These are phyloP conservation scores for Lactarius vividus DNA, from an alignment of 768 basidiomycete species.

Conservation along the genomic window DNA sequence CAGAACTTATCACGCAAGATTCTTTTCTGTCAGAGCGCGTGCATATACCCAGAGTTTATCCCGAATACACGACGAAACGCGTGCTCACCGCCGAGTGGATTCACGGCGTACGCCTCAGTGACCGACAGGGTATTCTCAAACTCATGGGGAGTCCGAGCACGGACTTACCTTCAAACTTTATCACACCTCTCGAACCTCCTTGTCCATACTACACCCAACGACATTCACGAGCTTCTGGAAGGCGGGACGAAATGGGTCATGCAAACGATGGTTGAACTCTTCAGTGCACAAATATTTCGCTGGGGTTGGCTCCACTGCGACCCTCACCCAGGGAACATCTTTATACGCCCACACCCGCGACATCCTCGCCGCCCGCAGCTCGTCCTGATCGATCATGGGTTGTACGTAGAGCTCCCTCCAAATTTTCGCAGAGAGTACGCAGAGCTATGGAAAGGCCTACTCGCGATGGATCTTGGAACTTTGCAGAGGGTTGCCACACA, in stretches of 20 bases:
- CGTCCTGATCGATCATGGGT: conserved; percentile 88
- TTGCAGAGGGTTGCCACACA: conserved; percentile 49
- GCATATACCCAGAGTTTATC: conserved; percentile 74
- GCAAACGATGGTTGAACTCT: conserved; percentile 84
- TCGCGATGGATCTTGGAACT: conserved; percentile 52
- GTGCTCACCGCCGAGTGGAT: conserved; percentile 89
- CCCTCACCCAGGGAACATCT: conserved; percentile 75
- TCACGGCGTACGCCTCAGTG: conserved; percentile 69
- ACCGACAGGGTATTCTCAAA: conserved; percentile 51
- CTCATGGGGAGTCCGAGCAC: conserved; percentile 54
- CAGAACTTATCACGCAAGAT: conserved; percentile 64
- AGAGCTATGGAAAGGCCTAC: conserved; percentile 66
- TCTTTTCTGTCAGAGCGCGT: conserved; percentile 67
- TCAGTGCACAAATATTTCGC: conserved; percentile 86
- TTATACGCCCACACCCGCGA: conserved; percentile 58
- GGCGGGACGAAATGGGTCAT: conserved; percentile 68
- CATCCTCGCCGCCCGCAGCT: conserved; percentile 52
- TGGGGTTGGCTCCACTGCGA: conserved; percentile 91
- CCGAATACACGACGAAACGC: conserved; percentile 67
- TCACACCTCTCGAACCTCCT: conserved; percentile 18
- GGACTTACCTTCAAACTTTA: conserved; percentile 9
- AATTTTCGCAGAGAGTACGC: conserved; percentile 76
- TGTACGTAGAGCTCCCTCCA: conserved; percentile 73
- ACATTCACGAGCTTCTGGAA: conserved; percentile 36
- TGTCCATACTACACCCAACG: conserved; percentile 7